A percentile compares a stretch with the other conserved stretches of the same genome.
Evolutionary conservation across 768 basidiomycete genomes (phyloP).

Genomic region (Xerocomellus amylosporus): DNA sequence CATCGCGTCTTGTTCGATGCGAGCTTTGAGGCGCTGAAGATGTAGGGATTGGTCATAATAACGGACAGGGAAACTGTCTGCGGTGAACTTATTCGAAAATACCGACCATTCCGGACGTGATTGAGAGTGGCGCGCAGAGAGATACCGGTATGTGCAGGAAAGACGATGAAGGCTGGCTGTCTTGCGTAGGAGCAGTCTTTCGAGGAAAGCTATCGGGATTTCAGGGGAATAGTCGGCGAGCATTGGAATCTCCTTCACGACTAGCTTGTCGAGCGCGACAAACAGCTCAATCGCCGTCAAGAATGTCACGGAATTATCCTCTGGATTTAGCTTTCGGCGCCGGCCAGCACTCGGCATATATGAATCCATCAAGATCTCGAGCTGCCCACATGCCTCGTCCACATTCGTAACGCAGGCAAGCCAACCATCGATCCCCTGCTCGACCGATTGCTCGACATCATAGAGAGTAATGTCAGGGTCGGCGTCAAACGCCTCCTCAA

Average conservation of each 20-base stretch:
- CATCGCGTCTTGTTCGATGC: constrained; percentile 29
- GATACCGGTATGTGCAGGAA: constrained; percentile 25
- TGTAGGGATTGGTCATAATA: constrained; percentile 25
- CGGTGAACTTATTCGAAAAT: constrained; percentile 23
- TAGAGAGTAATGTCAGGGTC: constrained; percentile 25
- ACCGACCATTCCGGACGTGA: constrained; percentile 26
- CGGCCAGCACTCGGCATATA: constrained; percentile 26
- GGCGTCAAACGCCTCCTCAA: not conserved
- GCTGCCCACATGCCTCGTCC: constrained; percentile 6
- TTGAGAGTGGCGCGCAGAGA: constrained; percentile 27
- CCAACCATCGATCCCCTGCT: constrained; percentile 34
- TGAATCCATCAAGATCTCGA: constrained; percentile 16
- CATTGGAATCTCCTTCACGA: constrained; percentile 21
- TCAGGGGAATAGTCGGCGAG: constrained; percentile 33
- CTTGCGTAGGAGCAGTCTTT: constrained; percentile 28
- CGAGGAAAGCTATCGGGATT: constrained; percentile 19
- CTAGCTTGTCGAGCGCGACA: constrained; percentile 32
- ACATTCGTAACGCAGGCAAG: constrained; percentile 8
- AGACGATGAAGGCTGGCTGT: constrained; percentile 29
- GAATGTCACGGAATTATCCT: constrained; percentile 37
- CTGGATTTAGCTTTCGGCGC: constrained; percentile 21
- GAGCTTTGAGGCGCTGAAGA: constrained; percentile 18
- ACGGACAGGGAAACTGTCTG: constrained; percentile 33
- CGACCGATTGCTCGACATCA: constrained; percentile 37
- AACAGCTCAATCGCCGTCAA: constrained; percentile 35